These are phyloP conservation scores for Boletus rubescentipes DNA, from an alignment of 768 basidiomycete species.

Conservation along the genomic window DNA sequence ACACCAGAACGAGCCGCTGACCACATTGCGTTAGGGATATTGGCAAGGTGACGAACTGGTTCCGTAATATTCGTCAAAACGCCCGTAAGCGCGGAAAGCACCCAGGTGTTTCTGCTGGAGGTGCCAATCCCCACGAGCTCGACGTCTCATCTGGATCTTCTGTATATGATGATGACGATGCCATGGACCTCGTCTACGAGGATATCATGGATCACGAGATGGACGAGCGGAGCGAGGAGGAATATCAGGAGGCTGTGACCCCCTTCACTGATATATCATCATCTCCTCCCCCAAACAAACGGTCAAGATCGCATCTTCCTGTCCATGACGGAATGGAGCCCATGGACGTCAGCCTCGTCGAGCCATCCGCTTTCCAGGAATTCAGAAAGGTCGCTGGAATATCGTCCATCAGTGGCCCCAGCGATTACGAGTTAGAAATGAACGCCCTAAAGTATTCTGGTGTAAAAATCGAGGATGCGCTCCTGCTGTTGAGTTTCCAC, in stretches of 20 bases:
- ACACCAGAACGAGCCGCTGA: constrained; percentile 4
- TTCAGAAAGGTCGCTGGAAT: constrained; percentile 45
- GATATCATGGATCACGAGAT: constrained; percentile 51
- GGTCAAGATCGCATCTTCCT: constrained; percentile 30
- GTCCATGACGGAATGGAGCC: constrained; percentile 29
- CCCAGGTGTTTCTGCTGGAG: constrained; percentile 39
- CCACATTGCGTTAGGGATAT: constrained; percentile 54
- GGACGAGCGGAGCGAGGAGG: constrained; percentile 59
- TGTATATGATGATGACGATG: constrained; percentile 41
- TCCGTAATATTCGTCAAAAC: constrained; percentile 80
- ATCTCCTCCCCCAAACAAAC: constrained; percentile 36
- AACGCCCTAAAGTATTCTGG: constrained; percentile 42
- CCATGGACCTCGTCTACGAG: constrained; percentile 50
- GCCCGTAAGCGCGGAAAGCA: constrained; percentile 69
- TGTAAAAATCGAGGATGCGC: constrained; percentile 71
- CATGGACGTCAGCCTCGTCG: constrained; percentile 38
- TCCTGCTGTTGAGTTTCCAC: constrained; percentile 73
- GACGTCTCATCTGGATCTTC: constrained; percentile 54
- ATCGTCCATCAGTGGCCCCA: constrained; percentile 15
- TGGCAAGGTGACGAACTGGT: constrained; percentile 87
- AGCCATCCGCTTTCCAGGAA: constrained; percentile 44
- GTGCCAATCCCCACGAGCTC: constrained; percentile 43
- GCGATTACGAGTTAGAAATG: constrained; percentile 29
- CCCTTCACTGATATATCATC: constrained; percentile 59
- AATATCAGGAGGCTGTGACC: constrained; percentile 72